These are phyloP conservation scores for Populus hybrid DNA, from an alignment of 441 rosid species.

Conservation along the genomic window DNA sequence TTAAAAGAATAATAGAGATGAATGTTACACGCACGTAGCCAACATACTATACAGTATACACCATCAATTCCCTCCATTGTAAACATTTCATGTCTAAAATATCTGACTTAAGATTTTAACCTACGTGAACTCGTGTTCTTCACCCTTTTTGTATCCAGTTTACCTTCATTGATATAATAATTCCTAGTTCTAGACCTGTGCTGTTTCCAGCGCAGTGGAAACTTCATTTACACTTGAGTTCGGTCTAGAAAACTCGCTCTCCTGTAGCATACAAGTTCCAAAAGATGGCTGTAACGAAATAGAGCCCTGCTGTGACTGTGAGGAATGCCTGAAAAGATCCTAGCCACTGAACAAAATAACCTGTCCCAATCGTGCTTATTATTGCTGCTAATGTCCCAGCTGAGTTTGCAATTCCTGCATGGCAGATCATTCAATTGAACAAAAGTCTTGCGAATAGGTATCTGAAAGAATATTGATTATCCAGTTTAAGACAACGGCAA, in stretches of 20 bases:
- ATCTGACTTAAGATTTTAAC: background rate
- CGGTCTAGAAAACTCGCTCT: constrained; percentile 62
- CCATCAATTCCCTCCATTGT: background rate
- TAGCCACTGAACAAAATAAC: constrained; percentile 82
- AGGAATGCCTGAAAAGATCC: constrained; percentile 94
- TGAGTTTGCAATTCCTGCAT: constrained; percentile 72
- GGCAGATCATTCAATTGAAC: background rate
- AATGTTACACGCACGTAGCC: background rate
- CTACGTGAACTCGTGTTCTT: background rate
- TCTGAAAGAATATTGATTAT: background rate
- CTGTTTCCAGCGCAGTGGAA: background rate
- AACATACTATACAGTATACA: constrained; percentile 9
- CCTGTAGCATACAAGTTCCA: constrained; percentile 78
- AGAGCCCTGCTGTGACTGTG: constrained; percentile 67
- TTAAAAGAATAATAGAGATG: background rate
- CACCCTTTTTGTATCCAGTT: too few species aligned
- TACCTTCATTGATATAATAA: background rate
- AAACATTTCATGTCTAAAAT: background rate
- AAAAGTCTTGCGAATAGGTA: background rate
- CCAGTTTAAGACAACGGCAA: background rate
- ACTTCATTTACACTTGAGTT: background rate
- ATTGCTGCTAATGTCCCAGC: constrained; percentile 52
- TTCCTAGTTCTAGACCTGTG: background rate
- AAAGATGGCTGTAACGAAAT: constrained; percentile 61
- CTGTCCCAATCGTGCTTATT: too few species aligned